A percentile compares a stretch with the other conserved stretches of the same genome.
Evolutionary conservation across 805 yeast species (phyloP).

Genomic region (Groenewaldozyma salmanticensis): DNA sequence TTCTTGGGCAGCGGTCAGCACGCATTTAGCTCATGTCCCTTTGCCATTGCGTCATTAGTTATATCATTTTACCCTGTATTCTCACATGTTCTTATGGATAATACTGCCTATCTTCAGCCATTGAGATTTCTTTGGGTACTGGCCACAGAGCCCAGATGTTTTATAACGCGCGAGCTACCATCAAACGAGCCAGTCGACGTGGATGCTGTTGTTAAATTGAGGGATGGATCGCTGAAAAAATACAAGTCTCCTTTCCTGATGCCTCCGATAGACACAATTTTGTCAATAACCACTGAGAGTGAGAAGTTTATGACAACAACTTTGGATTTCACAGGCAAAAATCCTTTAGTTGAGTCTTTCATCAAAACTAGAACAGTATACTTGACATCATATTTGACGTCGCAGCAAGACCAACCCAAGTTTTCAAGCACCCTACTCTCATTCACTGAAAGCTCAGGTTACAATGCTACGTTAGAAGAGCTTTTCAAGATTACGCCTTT

Average conservation of each 20-base stretch:
- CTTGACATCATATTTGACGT: neutral
- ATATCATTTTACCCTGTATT: constrained; percentile 72
- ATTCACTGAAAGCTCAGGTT: neutral
- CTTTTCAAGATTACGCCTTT: neutral
- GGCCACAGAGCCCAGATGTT: constrained; percentile 69
- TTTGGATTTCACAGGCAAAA: constrained; percentile 29
- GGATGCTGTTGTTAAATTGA: constrained; percentile 32
- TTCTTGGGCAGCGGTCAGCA: constrained; percentile 91
- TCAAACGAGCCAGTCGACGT: constrained; percentile 45
- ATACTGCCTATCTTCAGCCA: constrained; percentile 69
- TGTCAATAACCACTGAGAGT: constrained; percentile 37
- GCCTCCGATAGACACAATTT: constrained; percentile 47
- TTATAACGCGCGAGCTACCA: constrained; percentile 64
- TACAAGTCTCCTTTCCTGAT: constrained; percentile 54
- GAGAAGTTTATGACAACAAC: constrained; percentile 45
- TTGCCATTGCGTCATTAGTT: constrained; percentile 60
- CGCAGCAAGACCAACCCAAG: too few species aligned
- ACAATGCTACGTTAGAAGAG: neutral
- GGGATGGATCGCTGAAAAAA: constrained; percentile 27
- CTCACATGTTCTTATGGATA: constrained; percentile 33
- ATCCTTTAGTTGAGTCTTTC: constrained; percentile 6
- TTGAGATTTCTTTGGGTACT: constrained; percentile 85
- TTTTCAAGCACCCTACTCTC: neutral
- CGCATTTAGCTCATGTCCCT: constrained; percentile 54
- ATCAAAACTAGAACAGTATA: constrained; percentile 5